phyloP scores from a whole-genome alignment of 1,284 basidiomycete species.

The Leccinum insolens region DNA sequence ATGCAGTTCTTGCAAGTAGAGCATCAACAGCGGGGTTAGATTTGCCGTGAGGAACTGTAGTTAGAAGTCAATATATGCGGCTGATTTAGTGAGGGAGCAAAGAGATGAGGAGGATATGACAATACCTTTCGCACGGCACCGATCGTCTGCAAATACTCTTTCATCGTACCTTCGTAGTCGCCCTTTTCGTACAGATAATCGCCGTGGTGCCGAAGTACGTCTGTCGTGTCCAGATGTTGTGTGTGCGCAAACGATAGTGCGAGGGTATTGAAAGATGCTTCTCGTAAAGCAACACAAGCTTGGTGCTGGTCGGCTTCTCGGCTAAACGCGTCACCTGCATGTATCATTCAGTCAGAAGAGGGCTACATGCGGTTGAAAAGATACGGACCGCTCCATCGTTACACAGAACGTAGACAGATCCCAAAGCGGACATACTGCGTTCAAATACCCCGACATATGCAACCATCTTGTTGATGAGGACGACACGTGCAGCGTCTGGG shows the following conservation, averaged over 20 bases:
- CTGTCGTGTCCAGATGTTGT: conserved; percentile 78
- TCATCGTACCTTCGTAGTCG: conserved; percentile 93
- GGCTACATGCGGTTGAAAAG: conserved; percentile 15
- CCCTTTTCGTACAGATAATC: conserved; percentile 91
- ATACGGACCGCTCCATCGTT: conserved; percentile 71
- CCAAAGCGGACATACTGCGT: conserved; percentile 82
- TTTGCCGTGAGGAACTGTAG: conserved; percentile 93
- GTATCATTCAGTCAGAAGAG: neutral
- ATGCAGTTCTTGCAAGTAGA: conserved; percentile 93
- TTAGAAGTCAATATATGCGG: conserved; percentile 8
- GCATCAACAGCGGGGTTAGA: conserved; percentile 91
- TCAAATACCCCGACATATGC: conserved; percentile 81
- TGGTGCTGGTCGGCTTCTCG: conserved; percentile 79
- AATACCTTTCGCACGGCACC: conserved; percentile 89
- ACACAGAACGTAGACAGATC: conserved; percentile 73
- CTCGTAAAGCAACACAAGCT: conserved; percentile 81
- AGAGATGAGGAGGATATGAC: neutral
- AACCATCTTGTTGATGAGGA: conserved; percentile 91
- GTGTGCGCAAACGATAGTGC: conserved; percentile 80
- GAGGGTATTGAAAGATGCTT: conserved; percentile 70
- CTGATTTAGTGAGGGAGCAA: neutral
- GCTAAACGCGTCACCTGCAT: conserved; percentile 68
- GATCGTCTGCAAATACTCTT: conserved; percentile 90
- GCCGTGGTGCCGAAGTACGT: conserved; percentile 88
- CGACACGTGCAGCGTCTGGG: conserved; percentile 82